Evolutionary conservation across 768 basidiomycete genomes (phyloP), one percentile per base, ranked within the genome.

Genomic region (Gymnopilus junonius): DNA sequence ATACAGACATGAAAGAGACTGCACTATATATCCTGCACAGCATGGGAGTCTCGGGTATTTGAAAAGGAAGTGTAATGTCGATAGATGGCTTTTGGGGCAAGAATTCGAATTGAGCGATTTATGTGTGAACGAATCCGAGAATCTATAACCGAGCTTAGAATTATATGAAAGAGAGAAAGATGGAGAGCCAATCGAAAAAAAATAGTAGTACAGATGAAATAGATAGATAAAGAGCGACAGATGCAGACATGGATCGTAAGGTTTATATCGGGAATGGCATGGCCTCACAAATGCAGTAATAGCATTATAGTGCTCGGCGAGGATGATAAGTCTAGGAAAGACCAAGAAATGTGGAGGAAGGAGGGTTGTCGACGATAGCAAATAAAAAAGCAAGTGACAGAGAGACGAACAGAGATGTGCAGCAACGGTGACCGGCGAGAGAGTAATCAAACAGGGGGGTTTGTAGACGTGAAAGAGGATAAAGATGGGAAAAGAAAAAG

Each of bases 1-100:
- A 75, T 77, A 77, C 75, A 76, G 68, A 62, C 54, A 68, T 67
- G 62, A 69, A 66, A 55, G 64, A 64, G 65, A 68, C 67, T 63
- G 67, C 69, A 69, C 67, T 71, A 71, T 71, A 70, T 71, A 74
- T 65, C 68, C 61, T 72, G 71, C 69, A 61, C 63, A 66, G 70
- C 66, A 70, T 63, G 66, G 67, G 59, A 68, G 60, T 61, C 55
- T 58, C 60, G 58, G 59, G 55, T 46, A 63, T 67, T 59, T 37
- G 61, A 58, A 55, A 68, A 53, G 59, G 27, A 64, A 50, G 57
- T 57, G 61, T 74, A 68, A 64, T 57, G 66, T 69, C 42, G 70
- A 70, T 68, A 42, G 66, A 60, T 72, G 73, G 71, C 69, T 71
- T 50, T 48, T 48, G 25, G 15, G 65, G n/a, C 17, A 37, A 14